These are phyloP conservation scores for Adiantum capillusveneris DNA, from an alignment of 75 land plant genomes.

Conservation along the genomic window DNA sequence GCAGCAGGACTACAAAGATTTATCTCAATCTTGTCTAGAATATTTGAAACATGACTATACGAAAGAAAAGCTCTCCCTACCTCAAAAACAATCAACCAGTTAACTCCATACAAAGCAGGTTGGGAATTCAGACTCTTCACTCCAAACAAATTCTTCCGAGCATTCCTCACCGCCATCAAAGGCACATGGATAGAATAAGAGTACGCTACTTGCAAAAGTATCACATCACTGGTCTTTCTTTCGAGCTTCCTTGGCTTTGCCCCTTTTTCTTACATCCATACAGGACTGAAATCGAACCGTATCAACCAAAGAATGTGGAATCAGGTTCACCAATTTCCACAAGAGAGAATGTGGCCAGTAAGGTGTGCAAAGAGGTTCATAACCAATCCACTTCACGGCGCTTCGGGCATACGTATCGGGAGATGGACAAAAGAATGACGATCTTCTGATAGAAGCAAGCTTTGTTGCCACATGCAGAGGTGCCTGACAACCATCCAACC, in stretches of 20 bases:
- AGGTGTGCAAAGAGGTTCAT: conserved; percentile 70
- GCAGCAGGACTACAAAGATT: too few species aligned
- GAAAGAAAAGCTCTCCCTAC: too few species aligned
- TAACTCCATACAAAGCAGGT: too few species aligned
- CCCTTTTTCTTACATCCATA: conserved; percentile 53
- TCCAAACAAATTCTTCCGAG: too few species aligned
- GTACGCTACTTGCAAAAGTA: too few species aligned
- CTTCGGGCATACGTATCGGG: conserved; percentile 50
- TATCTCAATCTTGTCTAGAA: too few species aligned
- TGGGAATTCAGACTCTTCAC: too few species aligned
- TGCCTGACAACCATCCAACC: conserved; percentile 55
- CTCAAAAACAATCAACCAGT: too few species aligned
- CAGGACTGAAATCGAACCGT: conserved; percentile 44
- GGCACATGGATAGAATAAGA: too few species aligned
- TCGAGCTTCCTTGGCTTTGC: conserved; percentile 56
- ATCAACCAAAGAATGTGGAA: conserved; percentile 58
- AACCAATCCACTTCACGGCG: conserved; percentile 55
- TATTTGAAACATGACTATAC: too few species aligned
- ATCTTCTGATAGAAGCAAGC: conserved; percentile 65
- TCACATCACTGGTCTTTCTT: conserved; percentile 23
- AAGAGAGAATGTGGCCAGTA: conserved; percentile 79
- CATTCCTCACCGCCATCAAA: too few species aligned
- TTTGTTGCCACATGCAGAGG: conserved; percentile 91
- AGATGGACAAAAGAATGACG: conserved; percentile 64
- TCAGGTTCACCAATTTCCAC: conserved; percentile 36